Base-by-base conservation (phyloP, 495 filamentous ascomycete species). In the Daldinia grandis region DNA sequence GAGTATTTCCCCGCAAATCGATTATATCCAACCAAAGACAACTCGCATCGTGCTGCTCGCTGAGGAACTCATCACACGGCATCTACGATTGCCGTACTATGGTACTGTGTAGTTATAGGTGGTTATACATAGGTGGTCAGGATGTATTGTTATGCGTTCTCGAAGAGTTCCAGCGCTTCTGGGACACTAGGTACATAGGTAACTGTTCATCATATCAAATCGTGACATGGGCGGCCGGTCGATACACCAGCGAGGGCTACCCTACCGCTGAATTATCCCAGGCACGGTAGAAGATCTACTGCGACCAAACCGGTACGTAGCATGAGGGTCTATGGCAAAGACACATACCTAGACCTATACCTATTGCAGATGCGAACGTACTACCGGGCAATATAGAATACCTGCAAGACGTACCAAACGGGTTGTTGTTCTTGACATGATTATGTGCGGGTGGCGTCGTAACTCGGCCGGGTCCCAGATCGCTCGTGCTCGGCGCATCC, bases 1-100 rank as follows among this genome's bases (percentile, higher is more conserved):
- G 62, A 64, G 72, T 76, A 76, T 76, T 76, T 76, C 72, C 63
- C 75, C 75, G 75, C 75, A 75, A 68, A 50, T 73, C 67, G 40
- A 75, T 64, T 58, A 75, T 62, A 63, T 55, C 69, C 60, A 68
- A 70, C 66, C 72, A 66, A 73, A 63, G 62, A 70, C 58, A 68
- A 28, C 21, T 44, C 56, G 54, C 50, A 64, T 60, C 53, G 9
- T 25, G 14, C 56, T 71, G 42, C 30, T 74, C 17, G 59, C 37
- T 62, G 64, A 63, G 35, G 50, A 63, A 68, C 66, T 62, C 49
- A 30, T 68, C 67, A 64, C 68, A 68, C 67, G 62, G 69, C 62
- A 72, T 54, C 72, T 71, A 42, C 31, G 37, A 28, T 59, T 54
- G 47, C 60, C 42, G 51, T 44, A 35, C 63, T 57, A n/a, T 57